Evolutionary conservation across 805 yeast genomes (phyloP).

Genomic region (Nakazawaea siamensis): DNA sequence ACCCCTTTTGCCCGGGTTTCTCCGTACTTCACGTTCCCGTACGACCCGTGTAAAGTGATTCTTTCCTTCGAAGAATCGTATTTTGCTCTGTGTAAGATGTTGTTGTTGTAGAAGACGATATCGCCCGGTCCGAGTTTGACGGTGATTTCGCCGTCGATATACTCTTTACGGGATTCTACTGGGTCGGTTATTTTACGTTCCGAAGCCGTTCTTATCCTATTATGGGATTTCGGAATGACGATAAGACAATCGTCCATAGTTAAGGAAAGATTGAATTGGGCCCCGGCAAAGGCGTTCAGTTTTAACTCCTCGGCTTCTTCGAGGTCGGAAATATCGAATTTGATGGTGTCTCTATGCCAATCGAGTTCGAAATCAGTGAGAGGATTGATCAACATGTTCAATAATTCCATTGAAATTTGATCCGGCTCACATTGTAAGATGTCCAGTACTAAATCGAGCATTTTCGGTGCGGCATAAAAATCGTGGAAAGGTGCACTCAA

Average conservation of each 20-base stretch:
- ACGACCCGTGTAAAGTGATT: slow-evolving; percentile 41
- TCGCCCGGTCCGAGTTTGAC: slow-evolving; percentile 42
- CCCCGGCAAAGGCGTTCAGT: slow-evolving; percentile 33
- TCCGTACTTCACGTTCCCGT: slow-evolving; percentile 35
- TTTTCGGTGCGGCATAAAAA: slow-evolving; percentile 28
- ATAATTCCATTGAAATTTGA: slow-evolving; percentile 36
- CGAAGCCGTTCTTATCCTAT: slow-evolving; percentile 32
- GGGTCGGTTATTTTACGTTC: slow-evolving; percentile 32
- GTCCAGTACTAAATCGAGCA: slow-evolving; percentile 31
- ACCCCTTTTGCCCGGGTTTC: slow-evolving; percentile 37
- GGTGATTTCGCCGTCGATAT: slow-evolving; percentile 28
- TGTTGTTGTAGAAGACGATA: slow-evolving; percentile 39
- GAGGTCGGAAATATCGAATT: slow-evolving; percentile 35
- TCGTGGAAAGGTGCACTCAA: slow-evolving; percentile 30
- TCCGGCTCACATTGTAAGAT: slow-evolving; percentile 30
- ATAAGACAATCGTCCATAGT: slow-evolving; percentile 38
- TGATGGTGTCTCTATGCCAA: slow-evolving; percentile 46
- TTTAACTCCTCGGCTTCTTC: slow-evolving; percentile 34
- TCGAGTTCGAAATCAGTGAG: slow-evolving; percentile 42
- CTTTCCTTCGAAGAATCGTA: slow-evolving; percentile 30
- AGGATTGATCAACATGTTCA: slow-evolving; percentile 46
- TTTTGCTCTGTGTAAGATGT: slow-evolving; percentile 39
- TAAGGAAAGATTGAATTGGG: slow-evolving; percentile 43
- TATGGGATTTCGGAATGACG: slow-evolving; percentile 40
- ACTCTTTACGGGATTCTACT: slow-evolving; percentile 22